Evolutionary conservation across 2,329 filamentous ascomycete species (phyloP), one percentile per base, ranked within the genome.

Genomic region (Cytospora mali): DNA sequence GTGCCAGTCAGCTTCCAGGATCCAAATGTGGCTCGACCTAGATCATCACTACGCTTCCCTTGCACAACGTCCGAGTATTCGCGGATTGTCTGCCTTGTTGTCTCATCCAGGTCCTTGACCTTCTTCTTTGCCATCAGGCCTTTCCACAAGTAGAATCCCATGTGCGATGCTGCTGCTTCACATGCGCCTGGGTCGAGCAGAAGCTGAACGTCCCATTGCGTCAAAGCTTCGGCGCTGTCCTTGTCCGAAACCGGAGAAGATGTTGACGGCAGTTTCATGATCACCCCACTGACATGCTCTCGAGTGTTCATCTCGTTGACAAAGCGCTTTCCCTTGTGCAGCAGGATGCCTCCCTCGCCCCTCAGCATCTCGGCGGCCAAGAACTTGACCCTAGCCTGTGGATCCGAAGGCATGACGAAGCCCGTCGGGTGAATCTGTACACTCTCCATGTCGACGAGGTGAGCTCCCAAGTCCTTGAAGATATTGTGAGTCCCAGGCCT

Each of bases 351-450:
- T 0, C 86, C 87, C 68, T 88, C 86, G 0, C 86, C 86, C 4
- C 86, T 76, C 28, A 89, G 75, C 62, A 86, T 77, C 71, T 89
- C 87, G 0, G 86, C 86, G 0, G 86, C 86, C 4, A 89, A 79
- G 68, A 89, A 85, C 72, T 89, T 89, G 54, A 85, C 79, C 35
- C 73, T 72, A 0, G 79, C 77, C 0, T 66, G 67, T 0, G 76
- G 73, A 33, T 79, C 76, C 1, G 77, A 75, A 0, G 81, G 80
- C 66, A 88, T 85, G 6, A 89, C 75, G 68, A 89, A 89, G 0
- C 85, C 84, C 0, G 86, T 88, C 2, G 87, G 86, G 66, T 89
- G 87, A 5, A 89, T 79, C 71, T 89, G 87, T 2, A 89, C 84
- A 62, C 77, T 78, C 50, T 81, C 78, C 81, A 83, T 83, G 29